Percentiles rank a stretch among this genome's conserved stretches.
phyloP scores from a whole-genome alignment of 1,284 basidiomycete genomes.

The Tremellales sp. region DNA sequence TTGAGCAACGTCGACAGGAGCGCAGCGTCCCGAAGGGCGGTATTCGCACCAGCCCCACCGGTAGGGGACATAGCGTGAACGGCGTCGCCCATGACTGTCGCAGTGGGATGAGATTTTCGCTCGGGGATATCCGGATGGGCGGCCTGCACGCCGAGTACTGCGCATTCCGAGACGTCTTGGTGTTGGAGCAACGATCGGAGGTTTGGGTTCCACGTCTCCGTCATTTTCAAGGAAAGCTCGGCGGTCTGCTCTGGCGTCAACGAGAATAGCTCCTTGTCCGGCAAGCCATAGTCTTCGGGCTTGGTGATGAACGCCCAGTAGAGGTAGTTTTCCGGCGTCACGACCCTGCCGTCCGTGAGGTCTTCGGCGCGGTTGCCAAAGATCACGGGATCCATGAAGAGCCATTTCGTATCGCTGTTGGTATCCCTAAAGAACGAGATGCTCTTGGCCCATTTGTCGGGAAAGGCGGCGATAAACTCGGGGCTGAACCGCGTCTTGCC shows the following conservation, averaged over 20 bases:
- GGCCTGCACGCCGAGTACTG: constrained; percentile 13
- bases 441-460: constrained; percentile 3
- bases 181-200: constrained; percentile 9
- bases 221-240: background rate
- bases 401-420: background rate
- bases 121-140: no score
- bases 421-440: constrained; percentile 6
- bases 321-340: constrained; percentile 9
- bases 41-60: constrained; percentile 19
- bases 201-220: constrained; percentile 8
- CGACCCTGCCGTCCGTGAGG: background rate
- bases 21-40: constrained; percentile 16
- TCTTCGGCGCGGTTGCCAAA: constrained; percentile 6
- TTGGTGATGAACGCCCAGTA: constrained; percentile 11
- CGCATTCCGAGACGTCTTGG: constrained; percentile 9
- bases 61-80: constrained; percentile 22
- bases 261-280: background rate
- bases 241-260: background rate
- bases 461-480: constrained; percentile 2
- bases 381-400: constrained; percentile 10
- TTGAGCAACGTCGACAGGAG: constrained; percentile 7
- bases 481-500: constrained; percentile 15
- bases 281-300: background rate
- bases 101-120: constrained; percentile 6
- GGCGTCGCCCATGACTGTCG: constrained; percentile 21